These are phyloP conservation scores for Fraxinus platypoda DNA, from an alignment of 305 asterid species.

Conservation along the genomic window DNA sequence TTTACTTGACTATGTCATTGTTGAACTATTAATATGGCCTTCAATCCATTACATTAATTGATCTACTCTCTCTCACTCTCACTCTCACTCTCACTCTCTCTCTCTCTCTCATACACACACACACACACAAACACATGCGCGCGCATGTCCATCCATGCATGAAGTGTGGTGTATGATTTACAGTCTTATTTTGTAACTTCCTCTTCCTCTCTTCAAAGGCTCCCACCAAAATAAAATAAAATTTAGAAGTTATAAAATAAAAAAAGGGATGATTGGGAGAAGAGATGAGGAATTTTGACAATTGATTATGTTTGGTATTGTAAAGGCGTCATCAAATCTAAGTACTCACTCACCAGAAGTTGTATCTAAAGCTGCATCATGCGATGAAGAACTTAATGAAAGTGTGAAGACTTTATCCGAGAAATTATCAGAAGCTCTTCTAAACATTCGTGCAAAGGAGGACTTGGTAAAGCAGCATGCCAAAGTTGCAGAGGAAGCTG, in stretches of 20 bases:
- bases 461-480: slow-evolving; percentile 83
- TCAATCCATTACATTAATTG: not conserved
- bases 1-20: not conserved
- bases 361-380: slow-evolving; percentile 40
- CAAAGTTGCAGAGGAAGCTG: slow-evolving; percentile 97
- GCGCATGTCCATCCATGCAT: not conserved
- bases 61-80: not conserved
- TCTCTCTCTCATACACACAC: not conserved
- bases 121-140: not conserved
- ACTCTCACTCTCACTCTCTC: too few species aligned
- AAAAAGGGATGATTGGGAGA: slow-evolving; percentile 9
- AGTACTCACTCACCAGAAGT: slow-evolving; percentile 50
- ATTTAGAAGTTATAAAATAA: not conserved
- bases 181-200: not conserved
- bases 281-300: not conserved
- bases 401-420: slow-evolving; percentile 49
- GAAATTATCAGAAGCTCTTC: slow-evolving; percentile 73
- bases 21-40: not conserved
- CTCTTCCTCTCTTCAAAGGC: not conserved
- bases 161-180: not conserved
- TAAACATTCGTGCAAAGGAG: slow-evolving; percentile 64
- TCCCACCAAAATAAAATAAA: not conserved
- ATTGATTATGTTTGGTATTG: not conserved
- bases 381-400: slow-evolving; percentile 41
- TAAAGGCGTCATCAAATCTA: not conserved